Evolutionary conservation across 495 filamentous ascomycete species (phyloP), one percentile per base, ranked within the genome.

Genomic region (Oleoguttula mirabilis): DNA sequence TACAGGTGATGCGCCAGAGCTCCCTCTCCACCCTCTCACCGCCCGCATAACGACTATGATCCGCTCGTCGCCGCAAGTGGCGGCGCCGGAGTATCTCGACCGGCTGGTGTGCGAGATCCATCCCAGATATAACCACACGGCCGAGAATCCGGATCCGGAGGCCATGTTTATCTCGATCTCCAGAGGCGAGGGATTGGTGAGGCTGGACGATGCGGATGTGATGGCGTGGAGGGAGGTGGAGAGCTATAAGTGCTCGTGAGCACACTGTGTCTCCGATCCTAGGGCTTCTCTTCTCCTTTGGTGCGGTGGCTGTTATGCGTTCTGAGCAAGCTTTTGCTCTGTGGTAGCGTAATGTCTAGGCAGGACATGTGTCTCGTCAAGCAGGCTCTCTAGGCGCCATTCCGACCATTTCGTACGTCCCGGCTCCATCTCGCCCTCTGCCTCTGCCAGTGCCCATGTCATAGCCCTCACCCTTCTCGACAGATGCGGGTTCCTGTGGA

Each of bases 321-420:
- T n/a, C n/a, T n/a, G n/a, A n/a, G n/a, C n/a, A n/a, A n/a, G n/a
- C n/a, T n/a, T n/a, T n/a, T n/a, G n/a, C n/a, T n/a, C n/a, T n/a
- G n/a, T n/a, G n/a, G n/a, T n/a, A n/a, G n/a, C n/a, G n/a, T n/a
- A n/a, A n/a, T n/a, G n/a, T n/a, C n/a, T n/a, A n/a, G n/a, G n/a
- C n/a, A n/a, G n/a, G n/a, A n/a, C n/a, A n/a, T n/a, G n/a, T n/a
- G n/a, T 16, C 15, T 14, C 15, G 20, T 53, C 50, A 53, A 2
- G 16, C 45, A 3, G 40, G 20, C 44, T 48, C 45, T 17, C 32
- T 48, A 2, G 34, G 30, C 17, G 33, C 50, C 70, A 79, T 70
- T 10, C 64, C 68, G 39, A 80, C 77, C 85, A 94, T 81, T 62
- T 94, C 86, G 63, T 92, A 94, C 43, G 80, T 71, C 14, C 74